phyloP scores from a whole-genome alignment of 73 alveolate species.

The Stentor coeruleus region DNA sequence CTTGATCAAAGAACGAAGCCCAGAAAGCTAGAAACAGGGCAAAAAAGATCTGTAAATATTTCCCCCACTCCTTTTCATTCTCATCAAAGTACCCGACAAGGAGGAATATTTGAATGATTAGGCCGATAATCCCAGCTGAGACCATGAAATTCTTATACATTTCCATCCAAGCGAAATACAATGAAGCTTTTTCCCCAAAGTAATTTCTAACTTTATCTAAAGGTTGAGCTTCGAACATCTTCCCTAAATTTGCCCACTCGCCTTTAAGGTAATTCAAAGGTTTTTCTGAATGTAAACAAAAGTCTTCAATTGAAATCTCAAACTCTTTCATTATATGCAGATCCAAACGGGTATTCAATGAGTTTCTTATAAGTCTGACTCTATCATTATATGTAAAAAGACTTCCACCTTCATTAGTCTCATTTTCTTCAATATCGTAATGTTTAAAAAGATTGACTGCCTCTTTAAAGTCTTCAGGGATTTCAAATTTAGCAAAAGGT shows the following conservation, averaged over 20 bases:
- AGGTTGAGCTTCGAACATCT: slow-evolving; percentile 5
- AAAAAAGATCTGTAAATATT: slow-evolving; percentile 12
- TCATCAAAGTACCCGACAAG: neutral
- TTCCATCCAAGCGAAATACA: slow-evolving; percentile 30
- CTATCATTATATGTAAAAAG: slow-evolving; percentile 16
- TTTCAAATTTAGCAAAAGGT: slow-evolving; percentile 1
- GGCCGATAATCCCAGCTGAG: slow-evolving; percentile 6
- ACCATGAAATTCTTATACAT: neutral
- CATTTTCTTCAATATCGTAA: slow-evolving; percentile 6
- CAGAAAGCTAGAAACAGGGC: slow-evolving; percentile 26
- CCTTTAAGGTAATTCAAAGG: neutral
- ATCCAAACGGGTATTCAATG: neutral
- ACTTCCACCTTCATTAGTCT: neutral
- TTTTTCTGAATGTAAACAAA: neutral
- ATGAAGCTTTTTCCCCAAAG: slow-evolving; percentile 25
- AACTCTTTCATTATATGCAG: neutral
- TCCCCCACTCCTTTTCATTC: neutral
- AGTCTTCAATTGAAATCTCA: neutral
- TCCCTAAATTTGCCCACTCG: slow-evolving; percentile 16
- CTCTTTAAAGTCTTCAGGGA: neutral
- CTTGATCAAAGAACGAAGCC: slow-evolving; percentile 31
- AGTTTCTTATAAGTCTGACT: neutral
- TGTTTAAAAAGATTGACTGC: neutral
- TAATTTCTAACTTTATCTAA: neutral
- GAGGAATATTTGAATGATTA: neutral